A percentile compares a stretch with the other conserved stretches of the same genome.
phyloP scores from a whole-genome alignment of 345 rosid genomes.

The Linum lewisii region DNA sequence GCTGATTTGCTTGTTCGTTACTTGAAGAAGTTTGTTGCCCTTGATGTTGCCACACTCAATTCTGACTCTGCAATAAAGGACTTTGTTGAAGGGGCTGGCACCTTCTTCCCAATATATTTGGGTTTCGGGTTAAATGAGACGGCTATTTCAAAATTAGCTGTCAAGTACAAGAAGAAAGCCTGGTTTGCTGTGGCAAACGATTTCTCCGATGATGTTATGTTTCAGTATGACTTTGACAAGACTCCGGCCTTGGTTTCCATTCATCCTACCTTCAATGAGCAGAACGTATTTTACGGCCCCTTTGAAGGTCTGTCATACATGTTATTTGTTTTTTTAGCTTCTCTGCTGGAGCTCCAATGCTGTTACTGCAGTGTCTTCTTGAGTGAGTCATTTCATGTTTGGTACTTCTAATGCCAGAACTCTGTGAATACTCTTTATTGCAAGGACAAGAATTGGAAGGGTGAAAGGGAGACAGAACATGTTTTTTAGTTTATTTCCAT shows the following conservation, averaged over 20 bases:
- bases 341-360: neutral
- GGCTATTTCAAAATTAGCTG: conserved; percentile 34
- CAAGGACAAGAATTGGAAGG: too few relatives aligned
- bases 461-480: too few relatives aligned
- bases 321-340: neutral
- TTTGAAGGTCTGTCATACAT: conserved; percentile 61
- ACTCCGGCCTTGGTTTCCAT: conserved; percentile 62
- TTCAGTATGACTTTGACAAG: conserved; percentile 61
- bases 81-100: conserved; percentile 64
- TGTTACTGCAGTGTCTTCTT: too few relatives aligned
- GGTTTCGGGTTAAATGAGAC: conserved; percentile 75
- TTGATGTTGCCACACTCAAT: conserved; percentile 65
- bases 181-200: conserved; percentile 84
- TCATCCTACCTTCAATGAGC: conserved; percentile 60
- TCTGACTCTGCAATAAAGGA: conserved; percentile 54
- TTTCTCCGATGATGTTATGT: conserved; percentile 71
- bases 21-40: conserved; percentile 83
- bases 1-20: conserved; percentile 71
- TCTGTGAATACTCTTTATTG: too few relatives aligned
- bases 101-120: conserved; percentile 57
- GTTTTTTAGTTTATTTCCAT: too few relatives aligned
- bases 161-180: conserved; percentile 81
- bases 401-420: too few relatives aligned
- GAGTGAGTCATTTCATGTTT: too few relatives aligned
- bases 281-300: conserved; percentile 70